phyloP scores from a whole-genome alignment of 192 early-diverging fungal species.

The Fimicolochytrium jonesii region DNA sequence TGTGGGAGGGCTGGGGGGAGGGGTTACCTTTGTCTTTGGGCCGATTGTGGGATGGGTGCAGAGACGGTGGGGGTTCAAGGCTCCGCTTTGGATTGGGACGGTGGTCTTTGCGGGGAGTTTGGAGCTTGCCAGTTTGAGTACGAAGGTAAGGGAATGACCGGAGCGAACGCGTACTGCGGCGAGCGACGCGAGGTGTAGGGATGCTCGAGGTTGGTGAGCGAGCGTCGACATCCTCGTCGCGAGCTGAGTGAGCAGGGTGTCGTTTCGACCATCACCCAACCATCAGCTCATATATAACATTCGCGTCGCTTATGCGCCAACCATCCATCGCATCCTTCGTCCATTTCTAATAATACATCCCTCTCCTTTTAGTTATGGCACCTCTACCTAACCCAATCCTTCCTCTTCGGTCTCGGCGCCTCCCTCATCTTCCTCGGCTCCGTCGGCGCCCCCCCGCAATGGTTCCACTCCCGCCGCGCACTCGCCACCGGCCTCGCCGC shows the following conservation, averaged over 20 bases:
- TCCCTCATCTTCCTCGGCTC: conserved; percentile 63
- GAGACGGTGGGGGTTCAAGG: neutral
- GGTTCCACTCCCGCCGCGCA: conserved; percentile 62
- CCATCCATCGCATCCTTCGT: neutral
- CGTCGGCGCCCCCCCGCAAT: conserved; percentile 63
- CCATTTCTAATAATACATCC: conserved; percentile 2
- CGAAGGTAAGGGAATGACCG: neutral
- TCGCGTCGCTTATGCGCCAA: too few species aligned
- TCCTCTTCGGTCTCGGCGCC: conserved; percentile 69
- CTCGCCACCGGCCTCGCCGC: conserved; percentile 72
- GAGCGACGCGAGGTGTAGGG: too few species aligned
- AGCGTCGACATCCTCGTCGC: too few species aligned
- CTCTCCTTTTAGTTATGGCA: conserved; percentile 55
- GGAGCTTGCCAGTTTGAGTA: neutral
- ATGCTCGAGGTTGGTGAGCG: too few species aligned
- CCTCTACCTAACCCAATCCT: conserved; percentile 66
- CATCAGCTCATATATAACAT: too few species aligned
- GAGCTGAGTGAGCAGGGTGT: too few species aligned
- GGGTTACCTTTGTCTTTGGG: neutral
- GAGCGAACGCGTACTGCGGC: neutral
- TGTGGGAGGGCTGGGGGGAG: neutral
- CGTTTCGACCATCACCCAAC: too few species aligned
- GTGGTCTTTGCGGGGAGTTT: neutral
- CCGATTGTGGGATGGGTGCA: neutral
- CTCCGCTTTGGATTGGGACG: neutral